These are phyloP conservation scores for Diaporthe ampelina DNA, from an alignment of 2,329 filamentous ascomycete genomes.

Conservation along the genomic window DNA sequence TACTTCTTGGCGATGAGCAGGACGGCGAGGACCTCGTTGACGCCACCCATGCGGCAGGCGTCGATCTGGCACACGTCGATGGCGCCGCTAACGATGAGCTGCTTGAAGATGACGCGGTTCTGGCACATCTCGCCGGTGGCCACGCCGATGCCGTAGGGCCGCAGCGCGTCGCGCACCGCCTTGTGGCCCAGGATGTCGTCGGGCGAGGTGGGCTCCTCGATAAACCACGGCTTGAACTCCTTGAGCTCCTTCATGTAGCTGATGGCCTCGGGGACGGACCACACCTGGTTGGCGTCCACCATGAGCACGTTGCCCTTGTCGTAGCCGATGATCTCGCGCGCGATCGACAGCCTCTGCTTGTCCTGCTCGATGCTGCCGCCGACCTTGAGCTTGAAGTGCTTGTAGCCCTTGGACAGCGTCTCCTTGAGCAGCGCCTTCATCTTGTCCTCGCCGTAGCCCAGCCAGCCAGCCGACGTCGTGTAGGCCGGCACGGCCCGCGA, in stretches of 20 bases:
- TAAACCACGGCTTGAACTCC: slow-evolving; percentile 92
- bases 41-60: slow-evolving; percentile 88
- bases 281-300: slow-evolving; percentile 94
- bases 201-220: slow-evolving; percentile 92
- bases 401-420: slow-evolving; percentile 82
- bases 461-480: slow-evolving; percentile 90
- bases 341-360: slow-evolving; percentile 77
- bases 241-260: slow-evolving; percentile 86
- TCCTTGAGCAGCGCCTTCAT: slow-evolving; percentile 82
- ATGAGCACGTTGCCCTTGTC: slow-evolving; percentile 88
- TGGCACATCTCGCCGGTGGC: slow-evolving; percentile 97
- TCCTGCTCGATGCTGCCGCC: slow-evolving; percentile 81
- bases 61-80: slow-evolving; percentile 93
- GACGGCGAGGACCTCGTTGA: slow-evolving; percentile 94
- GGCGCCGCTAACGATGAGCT: slow-evolving; percentile 83
- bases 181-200: slow-evolving; percentile 93
- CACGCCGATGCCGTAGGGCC: slow-evolving; percentile 82
- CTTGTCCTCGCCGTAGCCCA: slow-evolving; percentile 92
- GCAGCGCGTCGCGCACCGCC: slow-evolving; percentile 84
- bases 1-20: slow-evolving; percentile 87
- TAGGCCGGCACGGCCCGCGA: slow-evolving; percentile 88
- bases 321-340: slow-evolving; percentile 84
- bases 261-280: slow-evolving; percentile 91
- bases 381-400: slow-evolving; percentile 93
- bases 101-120: slow-evolving; percentile 95